phyloP scores from a whole-genome alignment of 2,329 filamentous ascomycete genomes.

The Chaetomium globosum region DNA sequence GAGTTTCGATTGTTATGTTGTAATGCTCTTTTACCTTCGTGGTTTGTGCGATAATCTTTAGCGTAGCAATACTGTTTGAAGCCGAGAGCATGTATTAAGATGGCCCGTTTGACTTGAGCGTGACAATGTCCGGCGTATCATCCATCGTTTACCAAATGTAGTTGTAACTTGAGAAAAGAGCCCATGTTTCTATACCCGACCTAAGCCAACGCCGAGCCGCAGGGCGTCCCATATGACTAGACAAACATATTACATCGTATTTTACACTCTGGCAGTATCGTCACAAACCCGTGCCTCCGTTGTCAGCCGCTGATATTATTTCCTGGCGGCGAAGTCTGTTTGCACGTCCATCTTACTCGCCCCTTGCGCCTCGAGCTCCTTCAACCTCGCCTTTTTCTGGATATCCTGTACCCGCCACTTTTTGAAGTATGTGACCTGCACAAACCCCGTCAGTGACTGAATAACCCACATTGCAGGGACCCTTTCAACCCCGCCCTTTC shows the following conservation, averaged over 20 bases:
- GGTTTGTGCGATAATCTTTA: no score
- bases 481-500: background rate
- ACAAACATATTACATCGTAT: conserved; percentile 11
- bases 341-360: conserved; percentile 60
- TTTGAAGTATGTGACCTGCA: conserved; percentile 96
- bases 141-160: background rate
- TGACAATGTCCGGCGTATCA: background rate
- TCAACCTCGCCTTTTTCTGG: conserved; percentile 78
- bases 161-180: background rate
- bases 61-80: no score
- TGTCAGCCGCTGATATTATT: conserved; percentile 7
- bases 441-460: background rate
- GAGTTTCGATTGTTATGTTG: background rate
- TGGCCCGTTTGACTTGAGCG: background rate
- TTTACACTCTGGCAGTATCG: background rate
- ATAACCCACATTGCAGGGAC: background rate
- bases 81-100: no score
- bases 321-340: conserved; percentile 34
- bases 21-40: no score
- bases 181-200: background rate
- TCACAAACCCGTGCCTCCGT: background rate
- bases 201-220: background rate
- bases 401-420: conserved; percentile 91
- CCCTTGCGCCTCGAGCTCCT: conserved; percentile 72
- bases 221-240: background rate